These are phyloP conservation scores for Boletus barrowsii DNA, from an alignment of 768 basidiomycete genomes.

Conservation along the genomic window DNA sequence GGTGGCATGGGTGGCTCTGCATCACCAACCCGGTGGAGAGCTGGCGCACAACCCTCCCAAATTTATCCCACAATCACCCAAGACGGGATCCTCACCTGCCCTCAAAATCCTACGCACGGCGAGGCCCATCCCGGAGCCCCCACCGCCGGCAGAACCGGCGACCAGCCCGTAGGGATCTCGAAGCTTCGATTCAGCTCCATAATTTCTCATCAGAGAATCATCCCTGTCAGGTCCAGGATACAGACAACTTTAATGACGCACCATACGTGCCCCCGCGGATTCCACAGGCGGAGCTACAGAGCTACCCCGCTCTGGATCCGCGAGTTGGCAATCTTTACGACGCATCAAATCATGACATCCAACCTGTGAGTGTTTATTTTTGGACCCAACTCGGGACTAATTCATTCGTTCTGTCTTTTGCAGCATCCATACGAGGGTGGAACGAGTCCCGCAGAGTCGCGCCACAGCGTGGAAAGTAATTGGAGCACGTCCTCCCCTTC, in stretches of 20 bases:
- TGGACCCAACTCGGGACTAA: neutral
- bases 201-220: conserved; percentile 10
- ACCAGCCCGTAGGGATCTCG: conserved; percentile 8
- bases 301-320: conserved; percentile 16
- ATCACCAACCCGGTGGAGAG: conserved; percentile 12
- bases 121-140: conserved; percentile 11
- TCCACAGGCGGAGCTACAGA: conserved; percentile 16
- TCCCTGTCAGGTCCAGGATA: too few relatives aligned
- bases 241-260: conserved; percentile 13
- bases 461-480: conserved; percentile 22
- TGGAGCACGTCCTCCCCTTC: conserved; percentile 30
- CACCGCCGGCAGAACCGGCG: conserved; percentile 12
- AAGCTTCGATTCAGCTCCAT: conserved; percentile 10
- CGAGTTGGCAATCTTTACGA: conserved; percentile 5
- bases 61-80: conserved; percentile 14
- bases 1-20: conserved; percentile 19
- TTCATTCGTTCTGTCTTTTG: neutral
- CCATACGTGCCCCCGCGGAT: conserved; percentile 31
- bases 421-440: conserved; percentile 19
- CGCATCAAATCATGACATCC: conserved; percentile 12
- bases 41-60: conserved; percentile 5
- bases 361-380: conserved; percentile 15
- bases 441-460: conserved; percentile 25
- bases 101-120: conserved; percentile 16
- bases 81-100: conserved; percentile 6